phyloP scores from a whole-genome alignment of 1,284 basidiomycete species.

The Apiotrichum sp. region DNA sequence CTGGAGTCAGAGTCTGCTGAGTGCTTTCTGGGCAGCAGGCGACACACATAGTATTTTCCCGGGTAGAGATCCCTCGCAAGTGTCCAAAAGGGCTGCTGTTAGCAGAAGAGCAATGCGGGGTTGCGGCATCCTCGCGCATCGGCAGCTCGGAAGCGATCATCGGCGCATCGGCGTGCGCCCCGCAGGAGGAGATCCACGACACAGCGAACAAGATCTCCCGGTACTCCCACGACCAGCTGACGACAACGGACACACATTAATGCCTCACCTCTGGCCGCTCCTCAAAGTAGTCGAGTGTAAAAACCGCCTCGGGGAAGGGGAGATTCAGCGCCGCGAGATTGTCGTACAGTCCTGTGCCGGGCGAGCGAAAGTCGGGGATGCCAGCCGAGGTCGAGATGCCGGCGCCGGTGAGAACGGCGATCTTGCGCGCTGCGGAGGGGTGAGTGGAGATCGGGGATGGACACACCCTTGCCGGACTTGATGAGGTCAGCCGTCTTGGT shows the following conservation, averaged over 20 bases:
- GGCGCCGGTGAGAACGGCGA: slow-evolving; percentile 52
- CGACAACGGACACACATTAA: too few species aligned
- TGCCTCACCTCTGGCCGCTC: slow-evolving; percentile 31
- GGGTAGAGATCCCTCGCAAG: slow-evolving; percentile 85
- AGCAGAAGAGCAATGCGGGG: neutral
- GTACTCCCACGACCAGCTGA: too few species aligned
- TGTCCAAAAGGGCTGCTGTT: slow-evolving; percentile 60
- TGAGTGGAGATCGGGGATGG: neutral
- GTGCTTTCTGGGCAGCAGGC: neutral
- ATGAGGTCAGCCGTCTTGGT: slow-evolving; percentile 41
- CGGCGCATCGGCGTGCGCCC: too few species aligned
- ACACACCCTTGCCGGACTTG: slow-evolving; percentile 37
- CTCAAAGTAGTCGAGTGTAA: slow-evolving; percentile 50
- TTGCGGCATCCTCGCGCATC: neutral
- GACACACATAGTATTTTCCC: slow-evolving; percentile 39
- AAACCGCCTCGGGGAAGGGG: slow-evolving; percentile 55
- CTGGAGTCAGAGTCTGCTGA: slow-evolving; percentile 52
- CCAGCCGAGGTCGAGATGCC: slow-evolving; percentile 53
- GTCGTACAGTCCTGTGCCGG: slow-evolving; percentile 53
- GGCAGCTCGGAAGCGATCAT: too few species aligned
- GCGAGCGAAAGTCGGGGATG: slow-evolving; percentile 49
- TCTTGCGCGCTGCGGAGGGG: slow-evolving; percentile 38
- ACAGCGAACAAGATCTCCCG: too few species aligned
- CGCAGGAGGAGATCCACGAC: too few species aligned
- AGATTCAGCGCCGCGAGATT: slow-evolving; percentile 52